Evolutionary conservation across 2,329 filamentous ascomycete genomes (phyloP), one percentile per base, ranked within the genome.

Genomic region (Claviceps monticola): DNA sequence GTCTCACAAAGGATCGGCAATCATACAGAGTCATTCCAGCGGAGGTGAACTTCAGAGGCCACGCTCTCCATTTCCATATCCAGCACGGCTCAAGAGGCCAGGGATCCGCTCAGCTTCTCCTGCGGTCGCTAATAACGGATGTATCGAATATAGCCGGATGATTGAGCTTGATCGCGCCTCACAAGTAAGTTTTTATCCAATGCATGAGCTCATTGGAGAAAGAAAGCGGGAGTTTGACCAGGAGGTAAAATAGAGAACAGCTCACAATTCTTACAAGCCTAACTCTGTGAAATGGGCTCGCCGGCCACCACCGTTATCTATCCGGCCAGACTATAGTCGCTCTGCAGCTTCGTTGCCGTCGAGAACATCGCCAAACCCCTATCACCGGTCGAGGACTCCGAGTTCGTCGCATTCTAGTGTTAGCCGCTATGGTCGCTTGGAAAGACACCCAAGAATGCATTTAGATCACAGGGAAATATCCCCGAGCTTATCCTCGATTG

Each of bases 51-150:
- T 73, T 49, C 75, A 77, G 56, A 70, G 76, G n/a, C 74, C 77
- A 47, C 71, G 76, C 34, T 80, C 78, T 21, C 78, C 78, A 1
- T 80, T 76, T 54, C 75, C 75, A 21, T 80, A 81, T 53, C 77
- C 78, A 26, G 74, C 76, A 46, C 73, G 78, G 17, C 63, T 80
- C 37, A 79, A 72, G 59, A 72, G 78, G 19, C 76, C 75, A 17
- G 75, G 75, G 3, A 65, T 74, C 39, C 68, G 72, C 43, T 68
- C 74, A 45, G 64, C 70, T 29, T 78, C 74, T 13, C 74, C 74
- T 14, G 72, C 73, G 46, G 59, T 75, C 50, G 71, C 71, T 5
- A 71, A 75, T 53, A 69, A 68, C 54, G 73, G 74, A 7, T 61
- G 58, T 46, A 61, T 75, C 49, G 74, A 76, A 58, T 75, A 75